Conservation (phyloP, 768 basidiomycete species). For the Suillus luteus region DNA sequence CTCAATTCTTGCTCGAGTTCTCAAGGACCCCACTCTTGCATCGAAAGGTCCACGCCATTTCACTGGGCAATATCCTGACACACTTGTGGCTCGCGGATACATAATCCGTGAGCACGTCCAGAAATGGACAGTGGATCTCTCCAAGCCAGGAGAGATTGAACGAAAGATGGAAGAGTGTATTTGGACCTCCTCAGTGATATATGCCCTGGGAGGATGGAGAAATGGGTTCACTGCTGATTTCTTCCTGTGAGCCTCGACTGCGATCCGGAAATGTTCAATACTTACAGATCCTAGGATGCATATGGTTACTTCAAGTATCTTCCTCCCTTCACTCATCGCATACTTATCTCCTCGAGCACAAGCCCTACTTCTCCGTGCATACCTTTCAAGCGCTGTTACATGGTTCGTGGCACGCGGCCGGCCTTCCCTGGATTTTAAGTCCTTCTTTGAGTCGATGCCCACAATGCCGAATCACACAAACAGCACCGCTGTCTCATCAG, state of each 20-base stretch:
- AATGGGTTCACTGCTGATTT: slow-evolving; percentile 48
- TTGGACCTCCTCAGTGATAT: slow-evolving; percentile 56
- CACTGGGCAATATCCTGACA: slow-evolving; percentile 22
- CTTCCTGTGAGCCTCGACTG: slow-evolving; percentile 46
- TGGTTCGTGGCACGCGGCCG: slow-evolving; percentile 35
- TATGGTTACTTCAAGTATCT: slow-evolving; percentile 33
- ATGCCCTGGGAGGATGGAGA: slow-evolving; percentile 56
- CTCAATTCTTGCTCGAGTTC: slow-evolving; percentile 51
- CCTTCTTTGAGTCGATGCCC: slow-evolving; percentile 25
- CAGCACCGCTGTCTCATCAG: not conserved
- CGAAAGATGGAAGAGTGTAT: slow-evolving; percentile 63
- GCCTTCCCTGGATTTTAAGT: slow-evolving; percentile 33
- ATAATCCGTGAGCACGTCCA: slow-evolving; percentile 29
- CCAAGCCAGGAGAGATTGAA: slow-evolving; percentile 40
- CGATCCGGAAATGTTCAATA: not conserved
- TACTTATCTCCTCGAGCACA: slow-evolving; percentile 22
- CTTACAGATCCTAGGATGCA: slow-evolving; percentile 29
- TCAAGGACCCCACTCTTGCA: slow-evolving; percentile 44
- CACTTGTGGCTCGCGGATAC: not conserved
- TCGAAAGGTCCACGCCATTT: slow-evolving; percentile 15
- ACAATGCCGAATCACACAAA: not conserved
- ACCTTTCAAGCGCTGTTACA: slow-evolving; percentile 24
- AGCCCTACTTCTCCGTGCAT: slow-evolving; percentile 32
- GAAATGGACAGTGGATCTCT: slow-evolving; percentile 46
- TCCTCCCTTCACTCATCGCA: slow-evolving; percentile 29